These are phyloP conservation scores for Rhizophagus prolifer DNA, from an alignment of 192 early-diverging fungal species.

Conservation along the genomic window DNA sequence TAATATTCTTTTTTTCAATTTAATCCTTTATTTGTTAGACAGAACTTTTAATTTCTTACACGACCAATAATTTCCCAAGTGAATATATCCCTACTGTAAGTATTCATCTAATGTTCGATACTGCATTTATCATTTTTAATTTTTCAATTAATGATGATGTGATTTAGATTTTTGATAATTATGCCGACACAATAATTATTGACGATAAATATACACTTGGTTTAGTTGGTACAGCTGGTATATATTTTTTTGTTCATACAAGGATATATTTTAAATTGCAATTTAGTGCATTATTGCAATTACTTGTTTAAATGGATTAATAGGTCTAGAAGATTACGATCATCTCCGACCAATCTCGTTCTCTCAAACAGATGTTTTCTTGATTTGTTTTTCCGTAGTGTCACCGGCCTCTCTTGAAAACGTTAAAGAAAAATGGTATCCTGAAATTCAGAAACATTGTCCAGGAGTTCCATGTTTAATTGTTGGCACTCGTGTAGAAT, in stretches of 20 bases:
- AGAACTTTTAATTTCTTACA: conserved; percentile 89
- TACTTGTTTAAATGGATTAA: background rate
- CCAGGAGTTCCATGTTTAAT: too few relatives aligned
- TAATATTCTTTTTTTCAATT: background rate
- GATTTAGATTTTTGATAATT: too few relatives aligned
- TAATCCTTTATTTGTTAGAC: conserved; percentile 58
- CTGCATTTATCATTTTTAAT: background rate
- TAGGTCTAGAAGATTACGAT: conserved; percentile 95
- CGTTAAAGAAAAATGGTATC: too few relatives aligned
- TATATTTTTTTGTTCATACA: conserved; percentile 1
- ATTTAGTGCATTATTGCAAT: background rate
- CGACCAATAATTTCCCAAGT: too few relatives aligned
- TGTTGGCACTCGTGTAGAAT: conserved; percentile 85
- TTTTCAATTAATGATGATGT: too few relatives aligned
- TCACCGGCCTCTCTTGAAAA: too few relatives aligned
- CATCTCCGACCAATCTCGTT: conserved; percentile 90
- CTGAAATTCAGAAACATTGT: too few relatives aligned
- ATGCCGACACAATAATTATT: conserved; percentile 98
- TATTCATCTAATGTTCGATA: background rate
- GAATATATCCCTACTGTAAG: too few relatives aligned
- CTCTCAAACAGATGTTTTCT: conserved; percentile 94
- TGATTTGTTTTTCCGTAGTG: too few relatives aligned
- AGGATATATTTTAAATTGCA: background rate
- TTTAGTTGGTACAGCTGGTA: conserved; percentile 91
- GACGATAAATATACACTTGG: conserved; percentile 94